Conservation (phyloP, 2,329 filamentous ascomycete species). For the Ceratocystis albifundus region DNA sequence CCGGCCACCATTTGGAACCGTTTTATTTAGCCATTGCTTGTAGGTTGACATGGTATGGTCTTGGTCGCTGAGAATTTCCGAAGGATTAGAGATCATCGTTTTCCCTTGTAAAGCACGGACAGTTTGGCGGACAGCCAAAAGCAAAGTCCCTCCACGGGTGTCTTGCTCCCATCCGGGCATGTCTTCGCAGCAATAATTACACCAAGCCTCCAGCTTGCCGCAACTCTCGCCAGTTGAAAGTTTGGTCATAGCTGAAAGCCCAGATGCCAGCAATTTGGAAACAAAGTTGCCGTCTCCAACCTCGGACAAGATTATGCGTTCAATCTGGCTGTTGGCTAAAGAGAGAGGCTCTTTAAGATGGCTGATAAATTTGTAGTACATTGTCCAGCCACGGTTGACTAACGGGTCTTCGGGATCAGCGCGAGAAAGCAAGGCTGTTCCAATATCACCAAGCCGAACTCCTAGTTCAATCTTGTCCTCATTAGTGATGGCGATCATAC, state of each 20-base stretch:
- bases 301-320: constrained; percentile 54
- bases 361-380: constrained; percentile 58
- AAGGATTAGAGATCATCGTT: constrained; percentile 42
- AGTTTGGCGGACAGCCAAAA: constrained; percentile 55
- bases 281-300: constrained; percentile 58
- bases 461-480: constrained; percentile 62
- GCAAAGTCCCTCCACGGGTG: constrained; percentile 56
- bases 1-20: constrained; percentile 48
- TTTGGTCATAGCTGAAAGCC: constrained; percentile 52
- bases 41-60: constrained; percentile 49
- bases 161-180: constrained; percentile 61
- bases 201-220: constrained; percentile 57
- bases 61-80: constrained; percentile 54
- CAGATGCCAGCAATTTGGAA: constrained; percentile 59
- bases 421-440: constrained; percentile 52
- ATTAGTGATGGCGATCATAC: constrained; percentile 53
- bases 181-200: constrained; percentile 61
- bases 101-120: constrained; percentile 64
- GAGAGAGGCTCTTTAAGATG: constrained; percentile 55
- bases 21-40: constrained; percentile 46
- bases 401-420: constrained; percentile 48
- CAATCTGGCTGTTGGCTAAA: constrained; percentile 47
- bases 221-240: constrained; percentile 60
- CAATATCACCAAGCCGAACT: constrained; percentile 50
- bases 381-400: constrained; percentile 55